Evolutionary conservation across 2,329 filamentous ascomycete species (phyloP).

Genomic region (Colletotrichum phormii): DNA sequence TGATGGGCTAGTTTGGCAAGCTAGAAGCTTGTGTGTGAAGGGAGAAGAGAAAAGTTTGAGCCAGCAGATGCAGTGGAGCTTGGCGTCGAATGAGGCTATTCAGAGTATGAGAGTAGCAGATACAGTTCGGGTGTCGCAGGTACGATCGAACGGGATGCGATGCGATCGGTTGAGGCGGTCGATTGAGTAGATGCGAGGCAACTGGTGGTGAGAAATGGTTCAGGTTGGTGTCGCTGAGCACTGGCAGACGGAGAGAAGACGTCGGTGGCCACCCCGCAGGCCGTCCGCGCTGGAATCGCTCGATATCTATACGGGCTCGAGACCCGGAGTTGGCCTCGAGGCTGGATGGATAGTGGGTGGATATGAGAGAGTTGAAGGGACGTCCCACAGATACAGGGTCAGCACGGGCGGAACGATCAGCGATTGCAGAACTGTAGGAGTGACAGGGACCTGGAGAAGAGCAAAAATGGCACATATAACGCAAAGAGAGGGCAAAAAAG

Average conservation of each 20-base stretch:
- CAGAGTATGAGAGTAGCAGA: neutral
- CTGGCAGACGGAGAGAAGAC: neutral
- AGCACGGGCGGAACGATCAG: neutral
- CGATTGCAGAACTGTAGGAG: neutral
- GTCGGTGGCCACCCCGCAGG: neutral
- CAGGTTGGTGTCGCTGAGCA: neutral
- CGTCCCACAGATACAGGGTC: neutral
- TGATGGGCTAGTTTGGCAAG: constrained; percentile 23
- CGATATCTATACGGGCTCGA: constrained; percentile 6
- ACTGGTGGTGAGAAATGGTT: neutral
- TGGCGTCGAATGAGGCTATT: neutral
- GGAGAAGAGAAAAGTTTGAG: neutral
- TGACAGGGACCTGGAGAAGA: neutral
- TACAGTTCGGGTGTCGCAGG: neutral
- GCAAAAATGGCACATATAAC: neutral
- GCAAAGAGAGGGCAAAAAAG: neutral
- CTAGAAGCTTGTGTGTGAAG: neutral
- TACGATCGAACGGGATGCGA: neutral
- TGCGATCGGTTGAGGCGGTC: neutral
- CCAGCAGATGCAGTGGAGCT: neutral
- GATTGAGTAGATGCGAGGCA: neutral
- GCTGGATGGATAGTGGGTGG: neutral
- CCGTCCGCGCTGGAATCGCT: neutral
- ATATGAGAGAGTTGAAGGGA: neutral
- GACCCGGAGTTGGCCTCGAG: neutral